Conservation (phyloP, 129 eudicot genomes). For the Centaurea solstitialis region DNA sequence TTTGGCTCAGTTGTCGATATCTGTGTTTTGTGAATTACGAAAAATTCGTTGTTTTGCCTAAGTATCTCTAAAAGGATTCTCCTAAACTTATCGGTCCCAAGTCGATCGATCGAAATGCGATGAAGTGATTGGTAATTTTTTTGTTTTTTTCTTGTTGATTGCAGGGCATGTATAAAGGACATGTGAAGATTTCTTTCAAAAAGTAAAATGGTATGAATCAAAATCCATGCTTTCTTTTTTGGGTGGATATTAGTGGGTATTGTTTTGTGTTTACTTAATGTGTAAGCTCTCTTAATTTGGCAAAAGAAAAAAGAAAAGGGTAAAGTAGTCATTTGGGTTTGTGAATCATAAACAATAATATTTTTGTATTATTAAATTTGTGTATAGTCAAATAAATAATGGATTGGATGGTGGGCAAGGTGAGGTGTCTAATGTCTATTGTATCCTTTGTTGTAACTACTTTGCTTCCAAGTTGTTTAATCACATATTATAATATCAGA, state of each 20-base stretch:
- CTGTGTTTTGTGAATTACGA: background rate
- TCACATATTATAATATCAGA: too few relatives aligned
- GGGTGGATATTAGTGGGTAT: constrained; percentile 30
- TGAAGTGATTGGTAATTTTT: background rate
- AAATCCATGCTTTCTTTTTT: constrained; percentile 31
- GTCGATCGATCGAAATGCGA: background rate
- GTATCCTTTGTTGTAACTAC: constrained; percentile 26
- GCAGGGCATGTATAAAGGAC: constrained; percentile 36
- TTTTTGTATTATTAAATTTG: constrained; percentile 37
- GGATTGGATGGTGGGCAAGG: constrained; percentile 26
- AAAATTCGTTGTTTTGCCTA: background rate
- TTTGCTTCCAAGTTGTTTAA: background rate
- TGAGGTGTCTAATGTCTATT: constrained; percentile 35
- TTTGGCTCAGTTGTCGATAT: background rate
- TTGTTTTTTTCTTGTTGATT: background rate
- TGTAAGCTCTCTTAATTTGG: constrained; percentile 24
- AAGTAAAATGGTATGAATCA: constrained; percentile 29
- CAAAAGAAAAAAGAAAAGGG: background rate
- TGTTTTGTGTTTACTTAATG: constrained; percentile 33
- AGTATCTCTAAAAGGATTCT: background rate
- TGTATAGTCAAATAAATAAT: constrained; percentile 36
- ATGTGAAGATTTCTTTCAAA: constrained; percentile 30
- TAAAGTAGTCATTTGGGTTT: constrained; percentile 32
- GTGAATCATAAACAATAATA: constrained; percentile 24
- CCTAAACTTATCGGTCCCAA: background rate